phyloP scores from a whole-genome alignment of 2,329 filamentous ascomycete genomes.

The Diaporthe caulivora region DNA sequence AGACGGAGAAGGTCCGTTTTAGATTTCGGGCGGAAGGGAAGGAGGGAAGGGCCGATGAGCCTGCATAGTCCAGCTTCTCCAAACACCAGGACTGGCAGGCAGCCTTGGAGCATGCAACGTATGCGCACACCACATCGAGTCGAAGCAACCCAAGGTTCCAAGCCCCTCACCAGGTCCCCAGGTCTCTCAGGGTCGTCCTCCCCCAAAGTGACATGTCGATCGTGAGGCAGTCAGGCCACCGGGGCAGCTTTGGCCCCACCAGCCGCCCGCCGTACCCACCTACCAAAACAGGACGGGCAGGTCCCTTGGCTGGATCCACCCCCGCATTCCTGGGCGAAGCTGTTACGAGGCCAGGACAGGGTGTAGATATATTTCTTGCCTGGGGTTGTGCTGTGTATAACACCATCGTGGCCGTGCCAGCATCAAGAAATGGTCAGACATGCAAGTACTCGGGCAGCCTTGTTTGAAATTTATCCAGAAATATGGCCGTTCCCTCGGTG shows the following conservation, averaged over 20 bases:
- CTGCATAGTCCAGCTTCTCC: neutral
- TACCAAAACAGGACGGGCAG: conserved; percentile 3
- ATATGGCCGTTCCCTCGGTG: conserved; percentile 8
- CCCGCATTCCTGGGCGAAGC: conserved; percentile 34
- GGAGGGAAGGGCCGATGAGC: conserved; percentile 37
- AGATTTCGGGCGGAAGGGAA: conserved; percentile 29
- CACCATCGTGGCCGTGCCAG: neutral
- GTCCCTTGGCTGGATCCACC: conserved; percentile 25
- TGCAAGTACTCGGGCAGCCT: neutral
- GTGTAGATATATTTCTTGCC: too few relatives aligned
- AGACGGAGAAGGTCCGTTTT: conserved; percentile 3
- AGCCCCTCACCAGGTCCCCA: neutral
- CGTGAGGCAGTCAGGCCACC: conserved; percentile 33
- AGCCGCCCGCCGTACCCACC: conserved; percentile 11
- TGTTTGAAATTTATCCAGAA: conserved; percentile 12
- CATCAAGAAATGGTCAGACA: neutral
- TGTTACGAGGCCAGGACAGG: neutral
- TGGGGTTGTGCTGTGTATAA: neutral
- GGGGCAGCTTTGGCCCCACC: neutral
- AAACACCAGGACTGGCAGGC: neutral
- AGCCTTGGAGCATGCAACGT: conserved; percentile 2
- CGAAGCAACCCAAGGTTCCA: conserved; percentile 25
- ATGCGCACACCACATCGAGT: neutral
- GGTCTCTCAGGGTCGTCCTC: neutral
- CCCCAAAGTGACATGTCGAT: conserved; percentile 20